A percentile compares a stretch with the other conserved stretches of the same genome.
phyloP scores from a whole-genome alignment of 176 grass and related monocot species.

The Oryza glaberrima region DNA sequence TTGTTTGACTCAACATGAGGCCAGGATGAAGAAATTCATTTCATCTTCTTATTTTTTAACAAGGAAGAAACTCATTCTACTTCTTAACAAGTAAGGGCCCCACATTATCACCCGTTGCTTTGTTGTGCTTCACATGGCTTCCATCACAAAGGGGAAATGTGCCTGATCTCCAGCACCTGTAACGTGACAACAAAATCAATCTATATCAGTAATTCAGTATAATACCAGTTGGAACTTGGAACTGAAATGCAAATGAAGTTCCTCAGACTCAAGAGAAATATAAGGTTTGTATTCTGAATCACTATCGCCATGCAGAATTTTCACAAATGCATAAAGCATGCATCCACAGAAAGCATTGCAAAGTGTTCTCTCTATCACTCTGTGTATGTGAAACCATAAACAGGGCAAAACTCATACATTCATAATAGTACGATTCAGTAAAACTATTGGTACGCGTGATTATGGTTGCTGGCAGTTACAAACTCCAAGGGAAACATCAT shows the following conservation, averaged over 20 bases:
- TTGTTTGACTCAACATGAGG: slow-evolving; percentile 4
- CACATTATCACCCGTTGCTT: slow-evolving; percentile 91
- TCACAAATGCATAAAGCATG: not conserved
- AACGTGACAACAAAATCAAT: slow-evolving; percentile 7
- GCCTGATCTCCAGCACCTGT: slow-evolving; percentile 88
- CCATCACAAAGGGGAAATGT: slow-evolving; percentile 97
- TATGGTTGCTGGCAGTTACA: not conserved
- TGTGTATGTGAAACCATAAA: too few relatives aligned
- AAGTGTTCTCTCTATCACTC: too few relatives aligned
- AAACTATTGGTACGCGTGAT: not conserved
- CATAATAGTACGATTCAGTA: not conserved
- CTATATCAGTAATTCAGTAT: not conserved
- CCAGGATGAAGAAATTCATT: not conserved
- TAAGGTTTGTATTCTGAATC: not conserved
- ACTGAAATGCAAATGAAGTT: not conserved
- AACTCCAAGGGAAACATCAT: not conserved
- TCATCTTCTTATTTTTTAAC: not conserved
- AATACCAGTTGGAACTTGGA: not conserved
- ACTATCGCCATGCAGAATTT: not conserved
- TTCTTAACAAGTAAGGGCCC: slow-evolving; percentile 92
- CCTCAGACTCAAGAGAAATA: not conserved
- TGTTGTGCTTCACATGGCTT: slow-evolving; percentile 94
- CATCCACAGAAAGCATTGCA: not conserved
- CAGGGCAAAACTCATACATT: not conserved
- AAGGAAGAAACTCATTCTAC: slow-evolving; percentile 34